Conservation (phyloP, 495 filamentous ascomycete genomes). For the Aspergillus coremiiformis region DNA sequence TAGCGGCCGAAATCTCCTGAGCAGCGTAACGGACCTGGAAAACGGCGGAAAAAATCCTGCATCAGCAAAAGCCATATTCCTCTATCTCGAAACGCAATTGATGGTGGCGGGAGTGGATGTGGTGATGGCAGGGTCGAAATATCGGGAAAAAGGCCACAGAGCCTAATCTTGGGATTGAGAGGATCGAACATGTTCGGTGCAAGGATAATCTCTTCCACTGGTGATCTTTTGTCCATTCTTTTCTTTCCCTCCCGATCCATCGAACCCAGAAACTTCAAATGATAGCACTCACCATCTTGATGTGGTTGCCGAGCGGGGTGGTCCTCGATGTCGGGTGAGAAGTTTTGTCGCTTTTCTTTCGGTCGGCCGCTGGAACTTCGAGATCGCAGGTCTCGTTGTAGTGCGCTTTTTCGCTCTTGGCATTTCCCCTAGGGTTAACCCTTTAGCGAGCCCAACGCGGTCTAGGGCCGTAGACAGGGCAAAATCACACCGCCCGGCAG, state of each 20-base stretch:
- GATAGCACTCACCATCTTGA: conserved; percentile 50
- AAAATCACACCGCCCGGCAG: conserved; percentile 11
- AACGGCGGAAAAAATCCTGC: conserved; percentile 16
- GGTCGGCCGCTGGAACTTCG: conserved; percentile 33
- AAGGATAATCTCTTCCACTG: conserved; percentile 3
- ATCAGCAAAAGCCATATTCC: conserved; percentile 24
- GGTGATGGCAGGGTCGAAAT: conserved; percentile 7
- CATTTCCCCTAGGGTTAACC: conserved; percentile 18
- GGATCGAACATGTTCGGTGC: conserved; percentile 8
- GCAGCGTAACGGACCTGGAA: conserved; percentile 95
- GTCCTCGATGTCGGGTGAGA: conserved; percentile 41
- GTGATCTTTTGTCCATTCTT: background rate
- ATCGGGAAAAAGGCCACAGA: background rate
- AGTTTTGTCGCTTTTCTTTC: conserved; percentile 40
- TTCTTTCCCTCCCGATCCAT: conserved; percentile 3
- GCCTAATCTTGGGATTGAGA: conserved; percentile 5
- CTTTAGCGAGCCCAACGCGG: conserved; percentile 36
- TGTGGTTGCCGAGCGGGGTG: conserved; percentile 44
- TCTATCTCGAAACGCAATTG: conserved; percentile 4
- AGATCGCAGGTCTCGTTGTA: conserved; percentile 25
- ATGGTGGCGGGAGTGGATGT: conserved; percentile 7
- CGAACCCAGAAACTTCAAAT: conserved; percentile 9
- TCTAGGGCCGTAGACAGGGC: conserved; percentile 28
- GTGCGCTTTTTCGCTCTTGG: conserved; percentile 44
- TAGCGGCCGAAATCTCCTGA: conserved; percentile 74